Conservation (phyloP, 352 stramenopile genomes). For the Phytophthora pinifolia region DNA sequence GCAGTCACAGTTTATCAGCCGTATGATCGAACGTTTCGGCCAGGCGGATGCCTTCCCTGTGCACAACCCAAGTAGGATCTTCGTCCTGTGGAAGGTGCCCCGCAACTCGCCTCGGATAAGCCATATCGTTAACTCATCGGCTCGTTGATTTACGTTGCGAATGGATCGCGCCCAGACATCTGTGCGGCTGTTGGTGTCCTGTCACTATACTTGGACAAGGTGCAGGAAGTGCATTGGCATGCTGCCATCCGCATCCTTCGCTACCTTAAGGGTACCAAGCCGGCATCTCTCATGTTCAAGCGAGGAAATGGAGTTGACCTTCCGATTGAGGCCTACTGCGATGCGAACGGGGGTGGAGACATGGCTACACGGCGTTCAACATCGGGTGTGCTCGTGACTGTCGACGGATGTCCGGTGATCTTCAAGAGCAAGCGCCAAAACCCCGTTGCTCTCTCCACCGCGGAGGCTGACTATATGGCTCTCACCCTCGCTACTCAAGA, state of each 20-base stretch:
- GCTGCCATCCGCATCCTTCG: slow-evolving; percentile 2
- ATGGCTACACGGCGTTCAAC: slow-evolving; percentile 1
- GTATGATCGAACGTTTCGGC: slow-evolving; percentile 7
- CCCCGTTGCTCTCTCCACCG: slow-evolving; percentile 4
- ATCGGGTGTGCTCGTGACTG: slow-evolving; percentile 2
- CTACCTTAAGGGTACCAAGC: slow-evolving; percentile 16
- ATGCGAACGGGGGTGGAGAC: slow-evolving; percentile 9
- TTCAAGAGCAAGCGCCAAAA: slow-evolving; percentile 9
- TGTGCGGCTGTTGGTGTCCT: not conserved
- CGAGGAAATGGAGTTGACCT: not conserved
- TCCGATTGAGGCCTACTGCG: not conserved
- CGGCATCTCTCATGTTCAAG: too few species aligned
- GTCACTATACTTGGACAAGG: slow-evolving; percentile 14
- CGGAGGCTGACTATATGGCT: slow-evolving; percentile 14
- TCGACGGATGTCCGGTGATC: not conserved
- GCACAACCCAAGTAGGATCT: slow-evolving; percentile 9
- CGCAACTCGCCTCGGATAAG: not conserved
- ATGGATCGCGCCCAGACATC: slow-evolving; percentile 24
- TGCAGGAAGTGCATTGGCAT: slow-evolving; percentile 20
- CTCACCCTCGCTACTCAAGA: slow-evolving; percentile 6
- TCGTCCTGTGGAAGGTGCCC: not conserved
- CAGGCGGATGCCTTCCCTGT: not conserved
- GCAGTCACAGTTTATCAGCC: slow-evolving; percentile 9
- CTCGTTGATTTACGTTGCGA: slow-evolving; percentile 24
- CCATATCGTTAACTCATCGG: slow-evolving; percentile 16